Evolutionary conservation across 2,329 filamentous ascomycete genomes (phyloP).

Genomic region (Dactylellina leptospora): DNA sequence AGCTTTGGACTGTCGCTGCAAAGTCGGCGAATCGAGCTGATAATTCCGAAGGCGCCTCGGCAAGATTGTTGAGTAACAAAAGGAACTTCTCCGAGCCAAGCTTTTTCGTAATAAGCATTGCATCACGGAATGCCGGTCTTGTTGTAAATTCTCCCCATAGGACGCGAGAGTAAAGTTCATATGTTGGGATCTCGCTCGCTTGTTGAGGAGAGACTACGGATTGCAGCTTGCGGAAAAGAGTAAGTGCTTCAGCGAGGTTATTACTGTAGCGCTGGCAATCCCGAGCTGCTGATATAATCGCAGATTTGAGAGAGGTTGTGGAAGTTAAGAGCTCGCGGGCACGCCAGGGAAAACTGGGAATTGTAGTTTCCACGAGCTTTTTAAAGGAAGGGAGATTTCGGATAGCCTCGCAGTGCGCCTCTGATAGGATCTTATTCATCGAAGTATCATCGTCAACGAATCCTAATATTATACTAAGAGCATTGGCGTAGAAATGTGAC

Average conservation of each 20-base stretch:
- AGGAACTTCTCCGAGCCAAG: conserved; percentile 36
- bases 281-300: conserved; percentile 39
- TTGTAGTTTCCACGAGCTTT: conserved; percentile 32
- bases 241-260: conserved; percentile 55
- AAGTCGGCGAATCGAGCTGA: conserved; percentile 10
- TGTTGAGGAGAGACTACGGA: conserved; percentile 31
- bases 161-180: conserved; percentile 47
- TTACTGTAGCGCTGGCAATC: conserved; percentile 54
- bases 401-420: conserved; percentile 72
- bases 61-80: conserved; percentile 19
- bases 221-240: conserved; percentile 44
- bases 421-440: conserved; percentile 62
- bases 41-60: conserved; percentile 29
- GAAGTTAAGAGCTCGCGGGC: conserved; percentile 68
- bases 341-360: conserved; percentile 37
- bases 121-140: conserved; percentile 47
- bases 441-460: conserved; percentile 58
- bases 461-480: conserved; percentile 72
- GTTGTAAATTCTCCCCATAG: conserved; percentile 46
- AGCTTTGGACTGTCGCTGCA: conserved; percentile 13
- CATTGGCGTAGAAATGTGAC: conserved; percentile 84
- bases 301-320: conserved; percentile 66
- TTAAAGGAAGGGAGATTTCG: conserved; percentile 74
- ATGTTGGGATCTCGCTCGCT: conserved; percentile 36
- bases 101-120: conserved; percentile 43